Evolutionary conservation across 2,329 filamentous ascomycete genomes (phyloP).

Genomic region (Aspergillus brasiliensis): DNA sequence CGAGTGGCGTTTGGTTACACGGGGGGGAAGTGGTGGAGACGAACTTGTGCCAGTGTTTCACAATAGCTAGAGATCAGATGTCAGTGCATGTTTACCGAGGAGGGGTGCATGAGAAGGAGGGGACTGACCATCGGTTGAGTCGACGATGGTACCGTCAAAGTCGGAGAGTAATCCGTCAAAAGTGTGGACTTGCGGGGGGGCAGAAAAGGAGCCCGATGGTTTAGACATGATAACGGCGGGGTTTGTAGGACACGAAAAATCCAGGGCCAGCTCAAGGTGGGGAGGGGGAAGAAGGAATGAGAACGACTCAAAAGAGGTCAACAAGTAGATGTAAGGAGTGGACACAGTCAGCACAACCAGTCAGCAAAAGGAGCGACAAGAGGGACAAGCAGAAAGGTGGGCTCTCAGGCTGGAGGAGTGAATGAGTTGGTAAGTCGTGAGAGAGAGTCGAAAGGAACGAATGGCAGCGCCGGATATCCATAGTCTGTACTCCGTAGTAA

Average conservation of each 20-base stretch:
- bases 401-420: neutral
- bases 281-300: neutral
- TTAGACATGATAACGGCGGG: constrained; percentile 32
- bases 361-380: neutral
- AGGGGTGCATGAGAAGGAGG: neutral
- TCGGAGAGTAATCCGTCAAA: constrained; percentile 51
- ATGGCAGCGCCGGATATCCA: neutral
- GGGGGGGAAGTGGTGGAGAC: constrained; percentile 23
- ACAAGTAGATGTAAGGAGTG: neutral
- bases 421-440: neutral
- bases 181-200: constrained; percentile 39
- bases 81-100: neutral
- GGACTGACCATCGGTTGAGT: constrained; percentile 47
- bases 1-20: neutral
- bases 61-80: constrained; percentile 50
- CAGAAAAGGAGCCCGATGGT: constrained; percentile 41
- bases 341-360: neutral
- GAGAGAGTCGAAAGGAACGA: neutral
- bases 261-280: neutral
- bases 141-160: constrained; percentile 52
- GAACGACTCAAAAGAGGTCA: constrained; percentile 6
- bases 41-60: constrained; percentile 65
- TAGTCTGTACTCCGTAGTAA: neutral
- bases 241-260: neutral
- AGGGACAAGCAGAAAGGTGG: neutral